Evolutionary conservation across 495 filamentous ascomycete species (phyloP).

Genomic region (Zalerion maritima): DNA sequence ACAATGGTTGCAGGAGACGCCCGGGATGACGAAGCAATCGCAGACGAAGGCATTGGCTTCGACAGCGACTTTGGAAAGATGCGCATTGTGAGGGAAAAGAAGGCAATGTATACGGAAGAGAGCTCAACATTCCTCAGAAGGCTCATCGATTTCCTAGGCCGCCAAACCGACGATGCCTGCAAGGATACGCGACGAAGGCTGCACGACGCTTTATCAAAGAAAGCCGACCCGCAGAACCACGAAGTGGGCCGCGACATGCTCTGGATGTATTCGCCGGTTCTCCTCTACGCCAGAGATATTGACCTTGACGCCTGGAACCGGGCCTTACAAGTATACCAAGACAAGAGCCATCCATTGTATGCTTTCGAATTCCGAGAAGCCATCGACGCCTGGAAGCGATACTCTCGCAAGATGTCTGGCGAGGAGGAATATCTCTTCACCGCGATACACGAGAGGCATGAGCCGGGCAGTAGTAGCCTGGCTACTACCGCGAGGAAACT

Average conservation of each 20-base stretch:
- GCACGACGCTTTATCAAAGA: conserved; percentile 36
- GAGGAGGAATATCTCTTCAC: conserved; percentile 93
- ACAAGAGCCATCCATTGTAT: conserved; percentile 58
- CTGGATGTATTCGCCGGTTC: conserved; percentile 72
- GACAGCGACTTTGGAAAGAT: conserved; percentile 78
- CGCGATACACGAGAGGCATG: conserved; percentile 69
- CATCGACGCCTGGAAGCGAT: conserved; percentile 65
- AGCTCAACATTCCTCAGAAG: conserved; percentile 57
- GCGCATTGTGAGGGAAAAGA: conserved; percentile 86
- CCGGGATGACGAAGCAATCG: conserved; percentile 37
- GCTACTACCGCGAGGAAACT: conserved; percentile 73
- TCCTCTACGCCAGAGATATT: conserved; percentile 76
- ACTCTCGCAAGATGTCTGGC: conserved; percentile 57
- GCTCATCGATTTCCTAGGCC: conserved; percentile 63
- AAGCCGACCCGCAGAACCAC: conserved; percentile 37
- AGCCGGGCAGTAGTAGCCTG: conserved; percentile 49
- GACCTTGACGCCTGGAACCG: conserved; percentile 67
- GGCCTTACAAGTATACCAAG: conserved; percentile 65
- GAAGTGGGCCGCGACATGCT: conserved; percentile 40
- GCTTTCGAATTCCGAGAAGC: conserved; percentile 73
- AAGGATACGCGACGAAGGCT: conserved; percentile 45
- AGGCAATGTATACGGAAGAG: conserved; percentile 66
- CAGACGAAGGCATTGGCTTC: conserved; percentile 39
- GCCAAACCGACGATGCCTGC: conserved; percentile 63
- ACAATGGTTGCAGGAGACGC: conserved; percentile 42